Evolutionary conservation across 805 yeast genomes (phyloP), one percentile per base, ranked within the genome.

Genomic region (Brettanomyces custersianus): DNA sequence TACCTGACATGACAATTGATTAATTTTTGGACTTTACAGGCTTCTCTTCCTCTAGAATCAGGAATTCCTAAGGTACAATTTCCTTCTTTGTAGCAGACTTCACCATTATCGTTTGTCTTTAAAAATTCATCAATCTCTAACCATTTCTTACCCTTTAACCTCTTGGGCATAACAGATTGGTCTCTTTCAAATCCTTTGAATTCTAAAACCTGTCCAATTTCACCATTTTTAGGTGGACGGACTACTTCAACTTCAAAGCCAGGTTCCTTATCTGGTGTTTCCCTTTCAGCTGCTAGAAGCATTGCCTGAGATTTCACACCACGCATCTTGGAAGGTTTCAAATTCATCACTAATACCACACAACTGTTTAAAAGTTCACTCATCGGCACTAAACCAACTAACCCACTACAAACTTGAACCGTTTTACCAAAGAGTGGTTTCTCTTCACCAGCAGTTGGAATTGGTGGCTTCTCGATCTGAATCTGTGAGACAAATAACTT

Each of bases 271-370:
- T 52, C 43, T 4, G 28, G 31, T 5, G 29, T 33, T 4, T 17
- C 19, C 15, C 34, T 43, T 7, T 50, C 46, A 1, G 82, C 77
- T n/a, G 84, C 83, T 16, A 79, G 48, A 1, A 79, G 47, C 85
- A 79, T 79, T 0, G 80, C 83, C 43, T 76, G 73, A 2, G 82
- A 75, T 28, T 48, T 51, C 16, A 70, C 66, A 1, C 85, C 85
- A 41, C 84, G 58, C 70, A 79, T 69, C 48, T 75, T 76, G 9
- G 75, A 64, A 3, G 77, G 70, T 45, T 77, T 78, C 52, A 79
- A 53, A 46, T 79, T 79, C 5, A 69, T 64, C 16, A 77, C 60
- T 2, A 79, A 59, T 1, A 77, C 75, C 3, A 77, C 79, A 18
- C 57, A 47, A 4, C 59, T 53, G 20, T 57, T 47, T 4, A 57